Base-by-base conservation (phyloP, 768 basidiomycete species). In the Russula sp. region DNA sequence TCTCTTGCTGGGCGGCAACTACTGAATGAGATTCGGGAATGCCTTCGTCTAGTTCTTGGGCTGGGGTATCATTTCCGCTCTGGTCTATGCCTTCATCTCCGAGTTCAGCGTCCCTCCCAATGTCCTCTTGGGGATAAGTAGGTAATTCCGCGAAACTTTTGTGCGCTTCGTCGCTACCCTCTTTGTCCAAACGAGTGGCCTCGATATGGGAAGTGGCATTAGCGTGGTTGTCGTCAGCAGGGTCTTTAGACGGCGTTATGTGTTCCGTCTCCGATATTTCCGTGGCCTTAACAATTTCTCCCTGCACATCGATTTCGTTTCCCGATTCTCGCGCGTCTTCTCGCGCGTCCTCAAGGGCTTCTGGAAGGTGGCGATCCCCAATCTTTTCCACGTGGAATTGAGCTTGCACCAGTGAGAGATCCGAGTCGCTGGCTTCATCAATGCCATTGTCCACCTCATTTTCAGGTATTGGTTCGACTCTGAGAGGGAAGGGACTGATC, bases 401-500 rank as follows among this genome's bases (percentile, higher is more conserved):
- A 25, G 46, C 47, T 25, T 55, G 57, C 36, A 11, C 18, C 5
- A 43, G 41, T 35, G 52, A 53, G 16, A 29, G 32, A 49, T 54
- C 51, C 41, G 48, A 29, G 32, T 58, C 52, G 46, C 61, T 66
- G 22, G 60, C 56, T 41, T 65, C 67, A 16, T 64, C 71, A 51
- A 41, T 60, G 11, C 58, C 67, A 38, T 65, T 61, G 45, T 69
- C 70, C n/a, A 70, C 70, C 38, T 69, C 65, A 18, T 70, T 65
- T 52, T 73, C 69, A 25, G 59, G 69, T 41, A 65, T 48, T 16
- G 63, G 67, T 41, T 51, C 68, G 38, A 65, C 65, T 39, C 65
- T 70, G 48, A 34, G 57, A 35, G 84, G 87, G 70, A 81, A 87
- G 0, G 87, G 87, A 56, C 86, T 89, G 46, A 83, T 78, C 0